Percentiles rank a stretch among this genome's conserved stretches.
Conservation (phyloP, 495 filamentous ascomycete genomes). For the Daldinia vernicosa region DNA sequence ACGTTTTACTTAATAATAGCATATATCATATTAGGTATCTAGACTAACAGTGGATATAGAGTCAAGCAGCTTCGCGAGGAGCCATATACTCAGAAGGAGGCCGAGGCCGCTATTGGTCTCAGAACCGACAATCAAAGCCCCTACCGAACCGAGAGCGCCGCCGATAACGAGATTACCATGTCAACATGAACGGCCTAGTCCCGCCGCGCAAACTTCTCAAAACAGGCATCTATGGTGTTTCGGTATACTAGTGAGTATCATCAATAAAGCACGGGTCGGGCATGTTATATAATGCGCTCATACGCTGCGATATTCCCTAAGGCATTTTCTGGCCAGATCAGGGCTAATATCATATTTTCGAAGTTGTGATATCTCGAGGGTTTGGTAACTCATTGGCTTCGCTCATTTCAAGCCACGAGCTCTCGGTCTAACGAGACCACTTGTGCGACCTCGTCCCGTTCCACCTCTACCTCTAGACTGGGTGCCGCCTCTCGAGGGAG, state of each 20-base stretch:
- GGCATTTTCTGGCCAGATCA: slow-evolving; percentile 1
- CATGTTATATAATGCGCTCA: slow-evolving; percentile 1
- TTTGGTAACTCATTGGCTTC: slow-evolving; percentile 1
- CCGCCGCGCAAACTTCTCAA: not conserved
- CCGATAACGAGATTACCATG: slow-evolving; percentile 45
- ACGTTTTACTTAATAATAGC: slow-evolving; percentile 37
- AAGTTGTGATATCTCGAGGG: not conserved
- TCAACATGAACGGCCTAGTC: slow-evolving; percentile 24
- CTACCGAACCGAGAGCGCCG: slow-evolving; percentile 12
- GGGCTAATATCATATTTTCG: not conserved
- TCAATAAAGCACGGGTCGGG: not conserved
- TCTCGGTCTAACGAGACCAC: slow-evolving; percentile 43
- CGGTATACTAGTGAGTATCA: not conserved
- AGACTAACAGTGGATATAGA: slow-evolving; percentile 57
- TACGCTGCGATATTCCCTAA: not conserved
- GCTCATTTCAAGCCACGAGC: slow-evolving; percentile 47
- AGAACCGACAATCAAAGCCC: slow-evolving; percentile 65
- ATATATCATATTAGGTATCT: slow-evolving; percentile 21
- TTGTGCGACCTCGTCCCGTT: slow-evolving; percentile 43
- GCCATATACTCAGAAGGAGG: slow-evolving; percentile 85
- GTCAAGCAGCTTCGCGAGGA: slow-evolving; percentile 78
- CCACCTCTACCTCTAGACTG: slow-evolving; percentile 40
- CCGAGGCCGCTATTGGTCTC: slow-evolving; percentile 80
- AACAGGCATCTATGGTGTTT: not conserved
- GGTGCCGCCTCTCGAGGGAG: slow-evolving; percentile 53